phyloP scores from a whole-genome alignment of 768 basidiomycete genomes.

The Chalciporus piperatus region DNA sequence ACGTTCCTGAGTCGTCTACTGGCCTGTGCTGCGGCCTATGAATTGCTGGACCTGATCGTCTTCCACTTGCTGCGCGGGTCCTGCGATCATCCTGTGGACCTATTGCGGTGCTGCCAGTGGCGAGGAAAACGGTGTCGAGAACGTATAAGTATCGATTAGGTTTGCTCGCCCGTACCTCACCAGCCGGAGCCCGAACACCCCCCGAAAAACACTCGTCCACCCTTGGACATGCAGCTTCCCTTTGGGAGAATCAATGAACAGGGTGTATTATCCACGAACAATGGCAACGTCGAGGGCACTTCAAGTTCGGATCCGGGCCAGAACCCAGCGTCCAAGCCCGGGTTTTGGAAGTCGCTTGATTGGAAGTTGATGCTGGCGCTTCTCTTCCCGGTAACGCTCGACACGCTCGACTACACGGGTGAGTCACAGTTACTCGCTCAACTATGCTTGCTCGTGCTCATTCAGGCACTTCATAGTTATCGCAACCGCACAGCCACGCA shows the following conservation, averaged over 20 bases:
- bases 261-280: neutral
- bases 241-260: constrained; percentile 5
- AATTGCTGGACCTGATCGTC: neutral
- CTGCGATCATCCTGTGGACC: neutral
- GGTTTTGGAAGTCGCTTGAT: constrained; percentile 28
- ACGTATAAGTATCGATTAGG: neutral
- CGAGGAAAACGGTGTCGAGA: neutral
- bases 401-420: constrained; percentile 34
- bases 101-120: neutral
- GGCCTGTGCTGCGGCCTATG: neutral
- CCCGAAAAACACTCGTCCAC: neutral
- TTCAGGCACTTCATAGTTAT: constrained; percentile 34
- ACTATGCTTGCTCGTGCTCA: neutral
- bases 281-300: neutral
- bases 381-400: constrained; percentile 41
- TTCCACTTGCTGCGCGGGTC: neutral
- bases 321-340: constrained; percentile 1
- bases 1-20: neutral
- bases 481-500: constrained; percentile 50
- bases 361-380: constrained; percentile 35
- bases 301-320: neutral
- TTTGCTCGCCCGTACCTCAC: neutral
- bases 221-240: constrained; percentile 8
- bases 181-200: no score
- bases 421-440: neutral